Conservation (phyloP, 345 rosid species). For the Lepidium didymum region DNA sequence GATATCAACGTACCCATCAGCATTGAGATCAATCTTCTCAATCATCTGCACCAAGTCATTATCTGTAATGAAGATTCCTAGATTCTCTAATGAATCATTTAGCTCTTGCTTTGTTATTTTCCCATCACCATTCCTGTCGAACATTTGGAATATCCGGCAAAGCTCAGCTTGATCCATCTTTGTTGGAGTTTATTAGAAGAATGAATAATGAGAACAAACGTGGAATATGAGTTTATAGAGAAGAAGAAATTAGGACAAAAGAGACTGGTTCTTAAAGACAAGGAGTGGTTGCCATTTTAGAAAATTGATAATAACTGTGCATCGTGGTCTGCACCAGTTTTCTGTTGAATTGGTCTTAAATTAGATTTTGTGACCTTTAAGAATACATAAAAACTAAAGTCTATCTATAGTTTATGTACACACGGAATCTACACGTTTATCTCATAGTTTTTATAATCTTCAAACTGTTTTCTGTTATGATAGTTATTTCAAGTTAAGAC, state of each 20-base stretch:
- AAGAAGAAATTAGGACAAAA: background rate
- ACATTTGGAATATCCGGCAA: conserved; percentile 84
- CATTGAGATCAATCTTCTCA: conserved; percentile 77
- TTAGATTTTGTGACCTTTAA: conserved; percentile 10
- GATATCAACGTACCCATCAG: conserved; percentile 78
- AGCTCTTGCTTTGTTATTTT: conserved; percentile 68
- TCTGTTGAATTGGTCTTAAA: conserved; percentile 30
- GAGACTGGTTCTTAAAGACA: conserved; percentile 25
- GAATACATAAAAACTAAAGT: background rate
- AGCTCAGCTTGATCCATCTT: conserved; percentile 65
- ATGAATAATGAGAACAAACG: conserved; percentile 8
- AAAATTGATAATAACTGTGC: conserved; percentile 22
- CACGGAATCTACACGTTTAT: conserved; percentile 1
- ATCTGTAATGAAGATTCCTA: conserved; percentile 66
- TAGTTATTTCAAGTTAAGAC: conserved; percentile 7
- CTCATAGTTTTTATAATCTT: background rate
- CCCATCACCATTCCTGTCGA: conserved; percentile 80
- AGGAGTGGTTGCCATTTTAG: conserved; percentile 32
- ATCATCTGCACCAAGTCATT: conserved; percentile 65
- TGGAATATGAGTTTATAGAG: conserved; percentile 20
- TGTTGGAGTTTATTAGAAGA: background rate
- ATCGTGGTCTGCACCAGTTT: conserved; percentile 30
- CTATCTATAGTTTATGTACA: conserved; percentile 12
- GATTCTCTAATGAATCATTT: conserved; percentile 55
- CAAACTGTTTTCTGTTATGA: conserved; percentile 10